Evolutionary conservation across 2,329 filamentous ascomycete genomes (phyloP).

Genomic region (Xylogone sp.): DNA sequence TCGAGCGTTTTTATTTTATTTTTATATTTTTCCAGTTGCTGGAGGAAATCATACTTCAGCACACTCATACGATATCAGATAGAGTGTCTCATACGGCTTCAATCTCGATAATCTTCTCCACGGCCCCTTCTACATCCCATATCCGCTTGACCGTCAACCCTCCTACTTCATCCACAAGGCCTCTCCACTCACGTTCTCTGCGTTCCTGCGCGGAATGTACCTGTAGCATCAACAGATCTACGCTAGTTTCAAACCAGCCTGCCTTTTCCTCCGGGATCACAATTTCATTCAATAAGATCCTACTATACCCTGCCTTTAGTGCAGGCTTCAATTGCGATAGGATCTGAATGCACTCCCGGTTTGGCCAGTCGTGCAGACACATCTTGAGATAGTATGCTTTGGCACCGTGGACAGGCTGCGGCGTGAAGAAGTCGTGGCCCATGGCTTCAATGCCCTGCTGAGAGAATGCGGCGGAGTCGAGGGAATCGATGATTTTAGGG

Average conservation of each 20-base stretch:
- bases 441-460: slow-evolving; percentile 8
- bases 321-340: slow-evolving; percentile 16
- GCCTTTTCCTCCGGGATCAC: slow-evolving; percentile 11
- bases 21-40: not conserved
- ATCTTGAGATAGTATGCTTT: slow-evolving; percentile 29
- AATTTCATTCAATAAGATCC: slow-evolving; percentile 14
- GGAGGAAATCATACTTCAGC: not conserved
- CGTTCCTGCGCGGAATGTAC: slow-evolving; percentile 2
- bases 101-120: slow-evolving; percentile 5
- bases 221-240: slow-evolving; percentile 4
- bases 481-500: not conserved
- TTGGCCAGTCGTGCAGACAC: slow-evolving; percentile 30
- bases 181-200: slow-evolving; percentile 2
- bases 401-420: slow-evolving; percentile 26
- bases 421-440: slow-evolving; percentile 30
- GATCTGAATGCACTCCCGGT: slow-evolving; percentile 23
- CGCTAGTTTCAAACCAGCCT: slow-evolving; percentile 1
- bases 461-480: not conserved
- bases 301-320: slow-evolving; percentile 20
- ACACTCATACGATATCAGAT: not conserved
- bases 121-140: slow-evolving; percentile 2
- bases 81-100: not conserved
- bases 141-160: slow-evolving; percentile 2
- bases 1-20: too few relatives aligned
- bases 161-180: slow-evolving; percentile 1